Conservation (phyloP, 116 monocot species). For the Trichopus zeylanicus region DNA sequence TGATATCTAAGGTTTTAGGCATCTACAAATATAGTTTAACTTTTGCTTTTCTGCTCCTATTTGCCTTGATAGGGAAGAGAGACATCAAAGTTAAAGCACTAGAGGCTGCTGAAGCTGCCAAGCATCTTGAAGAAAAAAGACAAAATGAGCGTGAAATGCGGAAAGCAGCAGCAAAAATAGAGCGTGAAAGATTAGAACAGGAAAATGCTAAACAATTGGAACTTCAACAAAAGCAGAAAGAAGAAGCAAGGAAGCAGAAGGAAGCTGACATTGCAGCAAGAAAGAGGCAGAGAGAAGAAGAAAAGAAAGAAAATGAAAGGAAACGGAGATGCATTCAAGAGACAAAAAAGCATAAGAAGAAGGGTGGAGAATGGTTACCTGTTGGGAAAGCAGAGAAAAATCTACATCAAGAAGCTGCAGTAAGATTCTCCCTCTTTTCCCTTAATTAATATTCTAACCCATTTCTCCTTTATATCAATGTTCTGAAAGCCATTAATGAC, state of each 20-base stretch:
- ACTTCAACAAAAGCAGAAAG: slow-evolving; percentile 55
- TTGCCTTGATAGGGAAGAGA: slow-evolving; percentile 48
- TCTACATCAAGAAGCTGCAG: slow-evolving; percentile 15
- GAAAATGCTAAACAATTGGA: slow-evolving; percentile 46
- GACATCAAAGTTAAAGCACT: slow-evolving; percentile 84
- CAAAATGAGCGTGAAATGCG: slow-evolving; percentile 66
- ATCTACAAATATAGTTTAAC: too few relatives aligned
- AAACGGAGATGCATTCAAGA: slow-evolving; percentile 51
- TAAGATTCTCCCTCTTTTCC: slow-evolving; percentile 3
- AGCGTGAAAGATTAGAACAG: slow-evolving; percentile 43
- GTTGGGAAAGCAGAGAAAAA: slow-evolving; percentile 24
- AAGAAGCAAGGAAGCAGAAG: slow-evolving; percentile 50
- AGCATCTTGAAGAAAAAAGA: slow-evolving; percentile 63
- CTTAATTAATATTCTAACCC: neutral
- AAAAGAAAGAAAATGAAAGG: slow-evolving; percentile 29
- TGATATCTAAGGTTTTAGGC: too few relatives aligned
- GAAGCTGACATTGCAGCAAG: slow-evolving; percentile 28
- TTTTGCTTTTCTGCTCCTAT: neutral
- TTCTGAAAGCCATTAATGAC: neutral
- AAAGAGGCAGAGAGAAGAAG: slow-evolving; percentile 55
- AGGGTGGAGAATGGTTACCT: slow-evolving; percentile 16
- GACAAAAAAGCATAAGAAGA: slow-evolving; percentile 24
- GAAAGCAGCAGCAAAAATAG: slow-evolving; percentile 59
- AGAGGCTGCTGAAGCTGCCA: slow-evolving; percentile 82
- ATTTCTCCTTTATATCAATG: slow-evolving; percentile 2